These are phyloP conservation scores for Trichoderma breve DNA, from an alignment of 2,329 filamentous ascomycete genomes.

Conservation along the genomic window DNA sequence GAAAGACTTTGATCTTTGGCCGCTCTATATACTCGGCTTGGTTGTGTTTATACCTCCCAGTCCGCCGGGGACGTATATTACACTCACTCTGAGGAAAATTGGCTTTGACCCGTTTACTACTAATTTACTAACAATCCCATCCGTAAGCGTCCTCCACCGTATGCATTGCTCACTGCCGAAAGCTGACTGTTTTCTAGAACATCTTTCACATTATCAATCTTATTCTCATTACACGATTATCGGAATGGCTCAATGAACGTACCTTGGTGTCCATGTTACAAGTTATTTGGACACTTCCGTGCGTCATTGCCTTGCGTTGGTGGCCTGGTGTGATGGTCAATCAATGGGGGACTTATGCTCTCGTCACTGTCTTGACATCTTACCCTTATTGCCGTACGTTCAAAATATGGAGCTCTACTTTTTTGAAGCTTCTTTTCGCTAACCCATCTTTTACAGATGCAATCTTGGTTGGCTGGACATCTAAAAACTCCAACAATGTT, in stretches of 20 bases:
- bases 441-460: background rate
- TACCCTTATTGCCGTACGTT: conserved; percentile 14
- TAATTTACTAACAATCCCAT: conserved; percentile 4
- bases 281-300: conserved; percentile 10
- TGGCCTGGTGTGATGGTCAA: conserved; percentile 13
- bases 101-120: conserved; percentile 16
- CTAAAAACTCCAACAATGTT: conserved; percentile 13
- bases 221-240: conserved; percentile 2
- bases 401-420: no score
- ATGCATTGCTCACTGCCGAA: background rate
- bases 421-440: background rate
- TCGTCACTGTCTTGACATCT: conserved; percentile 11
- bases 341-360: conserved; percentile 14
- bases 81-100: conserved; percentile 9
- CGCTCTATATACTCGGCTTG: conserved; percentile 3
- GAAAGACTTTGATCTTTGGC: conserved; percentile 13
- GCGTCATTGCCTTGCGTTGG: conserved; percentile 11
- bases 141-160: background rate
- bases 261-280: conserved; percentile 6
- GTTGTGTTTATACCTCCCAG: background rate
- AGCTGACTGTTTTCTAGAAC: background rate
- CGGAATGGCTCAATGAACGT: conserved; percentile 6
- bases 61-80: conserved; percentile 9
- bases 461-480: conserved; percentile 11
- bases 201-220: conserved; percentile 12